Evolutionary conservation across 2,329 filamentous ascomycete genomes (phyloP).

Genomic region (Stromatinia cepivora): DNA sequence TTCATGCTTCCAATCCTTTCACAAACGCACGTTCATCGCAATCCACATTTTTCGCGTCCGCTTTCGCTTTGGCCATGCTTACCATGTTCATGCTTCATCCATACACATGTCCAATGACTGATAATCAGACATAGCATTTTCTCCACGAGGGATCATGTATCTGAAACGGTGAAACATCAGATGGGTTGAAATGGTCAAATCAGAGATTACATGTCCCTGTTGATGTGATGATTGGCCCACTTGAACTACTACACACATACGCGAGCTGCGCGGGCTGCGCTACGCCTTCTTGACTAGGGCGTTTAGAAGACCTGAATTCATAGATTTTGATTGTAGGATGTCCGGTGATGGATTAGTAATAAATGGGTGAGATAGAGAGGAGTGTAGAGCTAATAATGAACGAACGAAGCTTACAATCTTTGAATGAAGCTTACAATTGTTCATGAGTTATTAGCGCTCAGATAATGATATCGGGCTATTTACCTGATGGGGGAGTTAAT

Average conservation of each 20-base stretch:
- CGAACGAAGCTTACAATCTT: no score
- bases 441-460: constrained; percentile 4
- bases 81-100: not conserved
- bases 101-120: constrained; percentile 1
- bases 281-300: constrained; percentile 15
- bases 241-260: not conserved
- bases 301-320: constrained; percentile 9
- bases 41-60: not conserved
- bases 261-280: constrained; percentile 2
- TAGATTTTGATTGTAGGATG: not conserved
- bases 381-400: no score
- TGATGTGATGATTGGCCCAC: not conserved
- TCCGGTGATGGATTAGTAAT: not conserved
- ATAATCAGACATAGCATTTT: not conserved
- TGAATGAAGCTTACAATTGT: not conserved
- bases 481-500: not conserved
- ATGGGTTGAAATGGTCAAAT: constrained; percentile 12
- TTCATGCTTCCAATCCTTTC: not conserved
- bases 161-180: constrained; percentile 22
- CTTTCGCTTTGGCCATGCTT: constrained; percentile 4
- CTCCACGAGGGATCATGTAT: constrained; percentile 21
- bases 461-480: not conserved
- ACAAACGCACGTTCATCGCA: not conserved
- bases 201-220: not conserved
- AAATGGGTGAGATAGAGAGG: not conserved